phyloP scores from a whole-genome alignment of 2,329 filamentous ascomycete species.

The Cercospora nicotianae region DNA sequence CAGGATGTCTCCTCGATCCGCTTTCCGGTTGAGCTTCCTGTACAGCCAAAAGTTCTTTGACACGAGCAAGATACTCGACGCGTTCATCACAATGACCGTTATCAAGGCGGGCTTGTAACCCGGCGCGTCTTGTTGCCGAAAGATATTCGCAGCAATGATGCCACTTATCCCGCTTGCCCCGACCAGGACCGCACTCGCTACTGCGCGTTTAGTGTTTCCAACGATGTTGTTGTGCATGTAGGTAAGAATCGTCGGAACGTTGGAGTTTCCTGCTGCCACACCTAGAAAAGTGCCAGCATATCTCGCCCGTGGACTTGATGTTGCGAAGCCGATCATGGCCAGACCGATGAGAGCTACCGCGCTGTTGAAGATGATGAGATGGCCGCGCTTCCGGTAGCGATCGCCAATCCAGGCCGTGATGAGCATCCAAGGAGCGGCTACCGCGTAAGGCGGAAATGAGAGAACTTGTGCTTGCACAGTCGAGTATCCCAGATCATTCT shows the following conservation, averaged over 20 bases:
- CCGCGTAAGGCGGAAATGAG: background rate
- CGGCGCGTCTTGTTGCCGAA: background rate
- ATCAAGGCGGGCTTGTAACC: background rate
- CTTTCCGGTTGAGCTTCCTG: slow-evolving; percentile 50
- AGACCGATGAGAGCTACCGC: background rate
- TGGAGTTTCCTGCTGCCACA: background rate
- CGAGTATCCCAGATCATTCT: background rate
- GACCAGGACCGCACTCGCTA: background rate
- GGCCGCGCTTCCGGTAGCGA: background rate
- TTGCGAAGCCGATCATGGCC: background rate
- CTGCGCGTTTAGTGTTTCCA: background rate
- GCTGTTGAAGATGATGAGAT: background rate
- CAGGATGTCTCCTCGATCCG: slow-evolving; percentile 43
- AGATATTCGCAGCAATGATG: background rate
- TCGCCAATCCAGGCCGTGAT: background rate
- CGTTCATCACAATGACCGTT: background rate
- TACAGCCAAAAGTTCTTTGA: background rate
- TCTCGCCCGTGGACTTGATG: background rate
- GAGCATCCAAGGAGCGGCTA: background rate
- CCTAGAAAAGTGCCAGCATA: background rate
- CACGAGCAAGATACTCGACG: background rate
- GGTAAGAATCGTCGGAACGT: background rate
- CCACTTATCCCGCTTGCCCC: background rate
- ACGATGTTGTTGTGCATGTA: background rate
- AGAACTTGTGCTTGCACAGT: background rate